Conservation (phyloP, 2,329 filamentous ascomycete genomes). For the Fusarium chuoi region DNA sequence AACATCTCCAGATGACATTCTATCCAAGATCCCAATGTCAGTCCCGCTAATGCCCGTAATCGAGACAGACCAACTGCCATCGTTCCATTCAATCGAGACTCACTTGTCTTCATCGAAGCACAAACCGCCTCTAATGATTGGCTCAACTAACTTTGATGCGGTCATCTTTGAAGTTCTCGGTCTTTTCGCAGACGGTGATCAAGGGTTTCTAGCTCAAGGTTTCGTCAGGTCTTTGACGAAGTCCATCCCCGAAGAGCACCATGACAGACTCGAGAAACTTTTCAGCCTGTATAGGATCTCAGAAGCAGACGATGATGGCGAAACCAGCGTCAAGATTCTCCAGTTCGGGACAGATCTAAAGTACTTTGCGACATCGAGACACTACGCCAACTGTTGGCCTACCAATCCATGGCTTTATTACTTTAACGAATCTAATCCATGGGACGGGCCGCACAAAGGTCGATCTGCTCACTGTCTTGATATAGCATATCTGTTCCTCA, state of each 20-base stretch:
- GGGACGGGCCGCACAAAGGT: neutral
- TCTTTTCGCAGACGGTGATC: neutral
- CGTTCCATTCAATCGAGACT: neutral
- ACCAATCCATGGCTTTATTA: neutral
- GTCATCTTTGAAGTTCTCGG: neutral
- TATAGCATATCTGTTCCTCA: neutral
- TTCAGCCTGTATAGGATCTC: neutral
- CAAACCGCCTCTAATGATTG: neutral
- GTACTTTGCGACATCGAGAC: neutral
- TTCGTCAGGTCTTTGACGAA: neutral
- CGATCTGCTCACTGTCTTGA: neutral
- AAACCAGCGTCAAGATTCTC: neutral
- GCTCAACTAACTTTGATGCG: neutral
- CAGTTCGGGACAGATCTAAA: neutral
- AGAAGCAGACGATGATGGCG: fast-evolving
- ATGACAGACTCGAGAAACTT: fast-evolving
- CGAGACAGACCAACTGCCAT: neutral
- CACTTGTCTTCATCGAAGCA: fast-evolving
- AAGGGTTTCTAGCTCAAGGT: neutral
- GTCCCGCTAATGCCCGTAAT: neutral
- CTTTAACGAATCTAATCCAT: neutral
- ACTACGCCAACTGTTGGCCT: neutral
- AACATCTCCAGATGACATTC: neutral
- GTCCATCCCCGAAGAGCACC: neutral
- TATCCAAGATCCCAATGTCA: neutral